phyloP scores from a whole-genome alignment of 2,329 filamentous ascomycete genomes.

The Penicillium sp. region DNA sequence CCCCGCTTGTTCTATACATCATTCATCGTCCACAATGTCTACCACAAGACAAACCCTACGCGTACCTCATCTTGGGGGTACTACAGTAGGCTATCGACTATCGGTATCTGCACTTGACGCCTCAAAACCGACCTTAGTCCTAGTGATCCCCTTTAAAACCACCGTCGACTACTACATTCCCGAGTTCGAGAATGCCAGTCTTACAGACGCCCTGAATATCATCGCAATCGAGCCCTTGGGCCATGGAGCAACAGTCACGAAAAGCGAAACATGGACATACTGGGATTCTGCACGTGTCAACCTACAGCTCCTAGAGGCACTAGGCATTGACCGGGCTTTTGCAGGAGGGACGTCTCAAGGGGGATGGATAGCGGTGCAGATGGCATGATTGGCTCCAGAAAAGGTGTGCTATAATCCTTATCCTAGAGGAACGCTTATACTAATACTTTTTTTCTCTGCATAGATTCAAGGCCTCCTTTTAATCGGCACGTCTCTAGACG shows the following conservation, averaged over 20 bases:
- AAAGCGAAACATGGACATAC: conserved; percentile 45
- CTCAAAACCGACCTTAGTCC: conserved; percentile 45
- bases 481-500: conserved; percentile 47
- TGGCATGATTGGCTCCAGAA: conserved; percentile 46
- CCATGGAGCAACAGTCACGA: conserved; percentile 43
- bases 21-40: too few species aligned
- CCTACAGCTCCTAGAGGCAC: conserved; percentile 47
- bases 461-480: conserved; percentile 48
- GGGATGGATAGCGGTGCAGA: conserved; percentile 47
- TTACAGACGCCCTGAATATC: conserved; percentile 41
- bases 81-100: conserved; percentile 42
- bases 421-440: background rate
- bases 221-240: conserved; percentile 49
- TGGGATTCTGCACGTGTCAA: conserved; percentile 50
- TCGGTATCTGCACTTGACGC: conserved; percentile 42
- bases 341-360: conserved; percentile 48
- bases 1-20: too few species aligned
- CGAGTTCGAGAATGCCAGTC: conserved; percentile 29
- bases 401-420: conserved; percentile 26
- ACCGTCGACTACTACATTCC: conserved; percentile 37
- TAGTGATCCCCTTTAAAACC: conserved; percentile 48
- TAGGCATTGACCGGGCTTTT: conserved; percentile 39
- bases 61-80: conserved; percentile 46
- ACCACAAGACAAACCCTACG: conserved; percentile 23
- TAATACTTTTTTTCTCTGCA: background rate